These are phyloP conservation scores for Aphanomyces euteiches DNA, from an alignment of 352 stramenopile genomes.

Conservation along the genomic window DNA sequence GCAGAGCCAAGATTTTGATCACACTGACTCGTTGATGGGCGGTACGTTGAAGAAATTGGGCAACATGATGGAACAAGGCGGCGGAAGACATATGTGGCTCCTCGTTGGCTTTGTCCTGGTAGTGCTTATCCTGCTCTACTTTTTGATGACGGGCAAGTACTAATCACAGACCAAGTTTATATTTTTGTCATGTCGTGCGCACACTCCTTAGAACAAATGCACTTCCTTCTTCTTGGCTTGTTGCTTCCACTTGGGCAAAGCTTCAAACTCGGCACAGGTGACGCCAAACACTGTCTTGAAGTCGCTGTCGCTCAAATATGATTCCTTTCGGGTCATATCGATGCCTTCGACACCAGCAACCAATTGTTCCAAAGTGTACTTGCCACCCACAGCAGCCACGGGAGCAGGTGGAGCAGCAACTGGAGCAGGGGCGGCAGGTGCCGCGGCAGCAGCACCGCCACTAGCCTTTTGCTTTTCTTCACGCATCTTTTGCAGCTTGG, in stretches of 20 bases:
- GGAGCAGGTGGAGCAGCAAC: slow-evolving; percentile 27
- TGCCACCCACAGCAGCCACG: slow-evolving; percentile 36
- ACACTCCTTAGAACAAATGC: slow-evolving; percentile 67
- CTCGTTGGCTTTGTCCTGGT: slow-evolving; percentile 79
- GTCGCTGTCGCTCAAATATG: slow-evolving; percentile 74
- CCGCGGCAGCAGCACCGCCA: slow-evolving; percentile 21
- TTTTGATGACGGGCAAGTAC: slow-evolving; percentile 32
- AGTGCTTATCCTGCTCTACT: slow-evolving; percentile 83
- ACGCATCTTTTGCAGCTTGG: slow-evolving; percentile 71
- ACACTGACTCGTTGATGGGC: slow-evolving; percentile 73
- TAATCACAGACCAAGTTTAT: not conserved
- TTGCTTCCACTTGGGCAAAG: slow-evolving; percentile 82
- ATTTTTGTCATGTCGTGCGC: not conserved
- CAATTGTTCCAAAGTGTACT: slow-evolving; percentile 62
- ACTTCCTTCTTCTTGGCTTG: slow-evolving; percentile 85
- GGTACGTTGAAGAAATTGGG: slow-evolving; percentile 83
- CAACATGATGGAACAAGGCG: slow-evolving; percentile 83
- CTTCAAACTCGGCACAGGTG: slow-evolving; percentile 55
- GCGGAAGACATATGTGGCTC: slow-evolving; percentile 87
- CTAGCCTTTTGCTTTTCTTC: slow-evolving; percentile 64
- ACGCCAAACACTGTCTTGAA: slow-evolving; percentile 68
- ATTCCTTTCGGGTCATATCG: slow-evolving; percentile 66
- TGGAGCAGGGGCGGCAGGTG: slow-evolving; percentile 21
- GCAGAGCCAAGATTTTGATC: slow-evolving; percentile 82
- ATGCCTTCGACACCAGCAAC: slow-evolving; percentile 72